A percentile compares a stretch with the other conserved stretches of the same genome.
These are phyloP conservation scores for Drechslera avenae DNA, from an alignment of 2,329 filamentous ascomycete genomes.

Conservation along the genomic window DNA sequence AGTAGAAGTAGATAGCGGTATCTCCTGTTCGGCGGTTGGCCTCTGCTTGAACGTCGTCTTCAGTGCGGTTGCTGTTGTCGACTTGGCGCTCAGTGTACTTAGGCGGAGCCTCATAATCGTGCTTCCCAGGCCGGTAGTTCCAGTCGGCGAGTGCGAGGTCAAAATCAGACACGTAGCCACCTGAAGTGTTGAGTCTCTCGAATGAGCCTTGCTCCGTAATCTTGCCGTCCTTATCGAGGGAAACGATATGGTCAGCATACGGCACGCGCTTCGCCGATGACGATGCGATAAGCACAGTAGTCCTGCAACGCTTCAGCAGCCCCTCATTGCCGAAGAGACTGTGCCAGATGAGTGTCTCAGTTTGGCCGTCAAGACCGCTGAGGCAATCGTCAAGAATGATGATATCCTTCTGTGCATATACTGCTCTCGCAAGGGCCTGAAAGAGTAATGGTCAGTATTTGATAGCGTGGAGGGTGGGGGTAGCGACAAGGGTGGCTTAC, in stretches of 20 bases:
- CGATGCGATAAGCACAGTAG: slow-evolving; percentile 43
- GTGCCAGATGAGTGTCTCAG: slow-evolving; percentile 56
- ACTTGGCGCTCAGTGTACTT: slow-evolving; percentile 34
- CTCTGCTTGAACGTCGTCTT: slow-evolving; percentile 40
- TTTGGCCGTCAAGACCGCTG: slow-evolving; percentile 57
- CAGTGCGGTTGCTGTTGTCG: slow-evolving; percentile 27
- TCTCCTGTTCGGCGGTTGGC: slow-evolving; percentile 42
- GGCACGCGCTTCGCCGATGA: slow-evolving; percentile 45
- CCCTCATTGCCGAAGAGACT: slow-evolving; percentile 54
- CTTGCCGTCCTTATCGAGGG: slow-evolving; percentile 43
- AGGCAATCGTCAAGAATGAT: slow-evolving; percentile 59
- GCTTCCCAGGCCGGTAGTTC: slow-evolving; percentile 38
- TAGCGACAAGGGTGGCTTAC: slow-evolving; percentile 33
- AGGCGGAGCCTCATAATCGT: slow-evolving; percentile 38
- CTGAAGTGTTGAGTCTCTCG: slow-evolving; percentile 41
- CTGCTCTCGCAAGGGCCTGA: slow-evolving; percentile 57
- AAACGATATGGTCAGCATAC: slow-evolving; percentile 51
- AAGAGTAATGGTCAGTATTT: slow-evolving; percentile 14
- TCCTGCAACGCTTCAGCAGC: slow-evolving; percentile 49
- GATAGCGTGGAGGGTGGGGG: slow-evolving; percentile 15
- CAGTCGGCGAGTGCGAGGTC: slow-evolving; percentile 40
- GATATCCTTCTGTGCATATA: slow-evolving; percentile 56
- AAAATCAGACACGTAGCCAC: slow-evolving; percentile 44
- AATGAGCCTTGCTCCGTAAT: slow-evolving; percentile 51
- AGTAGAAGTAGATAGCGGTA: slow-evolving; percentile 42